Evolutionary conservation across 1,284 basidiomycete genomes (phyloP).

Genomic region (Neotropicomus parvogracilis): DNA sequence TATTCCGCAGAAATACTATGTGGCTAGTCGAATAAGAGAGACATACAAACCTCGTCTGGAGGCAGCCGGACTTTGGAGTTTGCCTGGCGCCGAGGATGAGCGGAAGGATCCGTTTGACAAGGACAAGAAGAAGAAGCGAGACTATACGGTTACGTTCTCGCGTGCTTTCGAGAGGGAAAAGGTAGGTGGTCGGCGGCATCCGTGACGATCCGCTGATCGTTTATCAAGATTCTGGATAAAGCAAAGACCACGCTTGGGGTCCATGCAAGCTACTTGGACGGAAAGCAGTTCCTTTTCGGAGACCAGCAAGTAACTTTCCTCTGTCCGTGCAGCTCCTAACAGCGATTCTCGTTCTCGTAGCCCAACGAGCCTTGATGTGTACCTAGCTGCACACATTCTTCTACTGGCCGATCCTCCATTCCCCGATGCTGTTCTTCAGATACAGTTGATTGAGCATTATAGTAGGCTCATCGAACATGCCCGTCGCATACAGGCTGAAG

Average conservation of each 20-base stretch:
- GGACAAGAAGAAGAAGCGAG: constrained; percentile 37
- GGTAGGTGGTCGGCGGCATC: constrained; percentile 33
- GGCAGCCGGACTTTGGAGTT: constrained; percentile 59
- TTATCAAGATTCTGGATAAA: constrained; percentile 54
- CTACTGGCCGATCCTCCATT: constrained; percentile 56
- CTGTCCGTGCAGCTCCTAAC: background rate
- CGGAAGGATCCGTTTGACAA: constrained; percentile 34
- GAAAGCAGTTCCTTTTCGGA: constrained; percentile 50
- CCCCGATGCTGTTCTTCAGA: constrained; percentile 56
- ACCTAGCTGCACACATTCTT: constrained; percentile 64
- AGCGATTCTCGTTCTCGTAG: constrained; percentile 34
- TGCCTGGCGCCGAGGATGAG: constrained; percentile 44
- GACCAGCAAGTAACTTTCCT: constrained; percentile 35
- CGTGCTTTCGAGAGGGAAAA: constrained; percentile 63
- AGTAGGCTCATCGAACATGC: constrained; percentile 56
- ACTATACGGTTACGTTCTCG: constrained; percentile 42
- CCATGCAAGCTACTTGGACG: constrained; percentile 52
- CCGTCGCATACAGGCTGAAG: constrained; percentile 41
- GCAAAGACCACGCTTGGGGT: constrained; percentile 54
- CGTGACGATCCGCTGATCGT: constrained; percentile 9
- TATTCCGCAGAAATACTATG: constrained; percentile 68
- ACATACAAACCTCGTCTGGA: constrained; percentile 56
- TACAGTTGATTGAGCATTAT: constrained; percentile 52
- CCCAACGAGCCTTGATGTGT: constrained; percentile 57
- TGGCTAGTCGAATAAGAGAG: constrained; percentile 59